Evolutionary conservation across 2,329 filamentous ascomycete genomes (phyloP), one percentile per base, ranked within the genome.

Genomic region (Chalaropsis thielavioides): DNA sequence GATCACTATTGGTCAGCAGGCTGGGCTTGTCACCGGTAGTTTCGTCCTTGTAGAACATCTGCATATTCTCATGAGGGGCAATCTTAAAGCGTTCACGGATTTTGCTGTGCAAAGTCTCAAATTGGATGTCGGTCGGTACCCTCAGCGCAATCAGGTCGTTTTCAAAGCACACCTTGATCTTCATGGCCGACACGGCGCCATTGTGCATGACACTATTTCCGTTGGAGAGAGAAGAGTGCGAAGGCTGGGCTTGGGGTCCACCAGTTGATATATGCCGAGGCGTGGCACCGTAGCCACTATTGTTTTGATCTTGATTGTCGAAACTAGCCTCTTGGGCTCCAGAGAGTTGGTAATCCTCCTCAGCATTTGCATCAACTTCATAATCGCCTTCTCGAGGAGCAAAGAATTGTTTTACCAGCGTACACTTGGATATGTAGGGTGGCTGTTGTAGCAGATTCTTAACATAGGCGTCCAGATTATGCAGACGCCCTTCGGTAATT

Each of bases 391-490:
- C 86, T 64, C 92, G 83, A 3, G 94, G 94, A 1, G 87, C 87
- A 73, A 99, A 97, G 75, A 99, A 90, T 70, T 92, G 86, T 72
- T 89, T 88, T 22, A 97, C 92, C 8, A 97, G 78, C 66, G 86
- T 85, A 72, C 90, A 94, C 69, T 86, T 83, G 0, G 90, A 85
- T 68, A 99, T 96, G 72, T 96, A 90, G 0, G 83, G 78, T 2
- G 90, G 89, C 74, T 97, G 87, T 43, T 83, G 82, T 8, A 99
- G 79, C 24, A 99, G 80, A 71, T 94, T 92, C 76, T 95, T 95
- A 70, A 99, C 90, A 71, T 99, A 99, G 62, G 92, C 89, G 72
- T 99, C 92, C 46, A 99, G 78, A 72, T 95, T 96, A 73, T 94
- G 89, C 67, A 94, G 84, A 69, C 94, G 85, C 35, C 91, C 92